Conservation (phyloP, 2,329 filamentous ascomycete genomes). For the Fusarium guadeloupense region DNA sequence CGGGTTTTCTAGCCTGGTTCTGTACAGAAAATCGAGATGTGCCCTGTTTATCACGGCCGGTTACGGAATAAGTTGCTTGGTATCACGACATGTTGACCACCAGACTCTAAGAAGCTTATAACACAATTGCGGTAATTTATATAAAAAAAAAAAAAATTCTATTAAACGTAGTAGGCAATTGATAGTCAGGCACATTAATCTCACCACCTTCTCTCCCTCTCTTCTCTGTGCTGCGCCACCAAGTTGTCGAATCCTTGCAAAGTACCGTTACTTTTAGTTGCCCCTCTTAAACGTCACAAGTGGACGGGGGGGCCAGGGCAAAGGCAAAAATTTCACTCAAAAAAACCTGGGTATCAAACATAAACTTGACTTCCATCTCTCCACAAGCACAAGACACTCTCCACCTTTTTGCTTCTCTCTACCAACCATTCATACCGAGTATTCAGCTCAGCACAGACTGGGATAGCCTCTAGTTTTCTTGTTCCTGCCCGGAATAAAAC, state of each 20-base stretch:
- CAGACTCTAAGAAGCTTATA: no score
- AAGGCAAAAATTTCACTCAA: slow-evolving; percentile 37
- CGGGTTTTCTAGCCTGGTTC: neutral
- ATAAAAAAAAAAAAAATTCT: no score
- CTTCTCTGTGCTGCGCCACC: slow-evolving; percentile 17
- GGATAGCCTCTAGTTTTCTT: slow-evolving; percentile 2
- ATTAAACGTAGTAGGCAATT: no score
- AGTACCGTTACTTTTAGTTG: slow-evolving; percentile 1
- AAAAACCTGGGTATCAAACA: neutral
- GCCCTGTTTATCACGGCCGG: slow-evolving; percentile 25
- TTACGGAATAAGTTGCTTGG: slow-evolving; percentile 4
- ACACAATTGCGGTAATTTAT: no score
- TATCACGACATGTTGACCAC: no score
- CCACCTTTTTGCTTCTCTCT: slow-evolving; percentile 13
- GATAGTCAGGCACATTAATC: slow-evolving; percentile 1
- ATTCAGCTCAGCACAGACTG: slow-evolving; percentile 23
- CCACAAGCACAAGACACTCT: neutral
- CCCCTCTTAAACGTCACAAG: slow-evolving; percentile 42
- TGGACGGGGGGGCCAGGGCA: no score
- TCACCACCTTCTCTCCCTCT: neutral
- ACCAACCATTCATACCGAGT: slow-evolving; percentile 24
- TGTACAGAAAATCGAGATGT: slow-evolving; percentile 8
- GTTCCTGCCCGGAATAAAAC: slow-evolving; percentile 27
- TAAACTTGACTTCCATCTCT: neutral
- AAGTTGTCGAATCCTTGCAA: slow-evolving; percentile 2